Percentiles rank a stretch among this genome's conserved stretches.
Evolutionary conservation across 768 basidiomycete species (phyloP).

Genomic region (Russula vinacea): DNA sequence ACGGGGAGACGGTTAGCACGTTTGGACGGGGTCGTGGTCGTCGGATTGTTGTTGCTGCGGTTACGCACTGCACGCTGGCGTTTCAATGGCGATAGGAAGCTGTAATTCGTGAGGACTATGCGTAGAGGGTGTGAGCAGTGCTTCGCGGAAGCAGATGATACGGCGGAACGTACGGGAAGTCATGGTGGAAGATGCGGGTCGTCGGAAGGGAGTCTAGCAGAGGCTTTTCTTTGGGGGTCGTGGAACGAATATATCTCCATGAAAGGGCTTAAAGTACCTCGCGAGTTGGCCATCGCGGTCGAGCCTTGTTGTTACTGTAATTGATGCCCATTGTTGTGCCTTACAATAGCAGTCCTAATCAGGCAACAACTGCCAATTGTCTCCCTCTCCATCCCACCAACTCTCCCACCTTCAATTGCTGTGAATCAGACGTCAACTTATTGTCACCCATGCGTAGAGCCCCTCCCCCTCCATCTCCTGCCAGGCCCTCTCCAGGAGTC

Average conservation of each 20-base stretch:
- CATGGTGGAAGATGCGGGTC: background rate
- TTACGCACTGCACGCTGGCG: conserved; percentile 24
- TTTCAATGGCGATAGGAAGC: conserved; percentile 23
- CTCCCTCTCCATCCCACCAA: background rate
- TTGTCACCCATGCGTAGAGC: background rate
- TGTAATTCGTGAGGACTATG: conserved; percentile 14
- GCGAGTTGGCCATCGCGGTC: background rate
- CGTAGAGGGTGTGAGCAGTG: background rate
- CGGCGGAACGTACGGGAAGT: conserved; percentile 2
- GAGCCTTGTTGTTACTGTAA: background rate
- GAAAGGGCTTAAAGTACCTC: conserved; percentile 10
- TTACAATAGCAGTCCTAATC: background rate
- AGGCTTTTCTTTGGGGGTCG: background rate
- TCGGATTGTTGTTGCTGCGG: conserved; percentile 14
- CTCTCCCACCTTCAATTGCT: background rate
- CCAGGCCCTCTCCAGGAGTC: background rate
- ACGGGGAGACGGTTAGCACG: conserved; percentile 35
- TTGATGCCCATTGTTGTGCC: background rate
- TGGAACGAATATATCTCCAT: background rate
- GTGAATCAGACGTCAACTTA: background rate
- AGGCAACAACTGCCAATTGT: background rate
- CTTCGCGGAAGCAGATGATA: background rate
- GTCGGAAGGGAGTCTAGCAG: background rate
- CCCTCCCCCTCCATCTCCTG: background rate
- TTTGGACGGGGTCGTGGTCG: conserved; percentile 28